A percentile compares a stretch with the other conserved stretches of the same genome.
Evolutionary conservation across 768 basidiomycete genomes (phyloP).

Genomic region (Amanita rimosa): DNA sequence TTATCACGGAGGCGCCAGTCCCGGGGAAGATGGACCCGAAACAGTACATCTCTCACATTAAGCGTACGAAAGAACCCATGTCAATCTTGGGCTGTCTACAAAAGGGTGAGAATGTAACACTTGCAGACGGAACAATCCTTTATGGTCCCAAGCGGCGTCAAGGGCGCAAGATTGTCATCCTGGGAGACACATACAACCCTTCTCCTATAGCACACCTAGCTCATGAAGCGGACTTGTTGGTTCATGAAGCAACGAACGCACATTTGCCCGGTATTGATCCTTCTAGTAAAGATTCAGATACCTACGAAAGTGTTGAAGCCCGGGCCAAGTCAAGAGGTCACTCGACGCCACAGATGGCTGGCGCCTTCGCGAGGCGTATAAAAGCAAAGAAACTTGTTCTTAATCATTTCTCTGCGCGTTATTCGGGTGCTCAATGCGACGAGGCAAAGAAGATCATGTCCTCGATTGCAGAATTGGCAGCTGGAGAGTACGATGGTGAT

Average conservation of each 20-base stretch:
- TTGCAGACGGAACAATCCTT: conserved; percentile 65
- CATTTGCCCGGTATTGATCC: conserved; percentile 57
- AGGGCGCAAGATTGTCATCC: conserved; percentile 69
- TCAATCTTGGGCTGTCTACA: conserved; percentile 57
- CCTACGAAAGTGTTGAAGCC: conserved; percentile 46
- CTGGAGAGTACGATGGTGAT: conserved; percentile 37
- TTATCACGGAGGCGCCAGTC: conserved; percentile 56
- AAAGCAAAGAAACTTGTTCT: conserved; percentile 53
- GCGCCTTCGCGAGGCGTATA: conserved; percentile 59
- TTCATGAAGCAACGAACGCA: conserved; percentile 90
- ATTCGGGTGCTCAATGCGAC: conserved; percentile 51
- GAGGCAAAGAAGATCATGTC: conserved; percentile 47
- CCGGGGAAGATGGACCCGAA: conserved; percentile 69
- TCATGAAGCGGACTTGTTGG: conserved; percentile 54
- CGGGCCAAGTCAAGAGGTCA: conserved; percentile 72
- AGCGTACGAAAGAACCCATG: conserved; percentile 60
- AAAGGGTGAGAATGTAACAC: conserved; percentile 46
- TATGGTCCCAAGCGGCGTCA: conserved; percentile 51
- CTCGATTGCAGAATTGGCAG: conserved; percentile 49
- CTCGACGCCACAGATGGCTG: conserved; percentile 89
- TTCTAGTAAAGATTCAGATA: conserved; percentile 48
- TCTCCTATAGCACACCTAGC: conserved; percentile 54
- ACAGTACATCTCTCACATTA: conserved; percentile 56
- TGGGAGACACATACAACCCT: conserved; percentile 82
- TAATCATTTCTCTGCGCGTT: conserved; percentile 82